Conservation (phyloP, 768 basidiomycete species). For the Phaeolepiota aurea region DNA sequence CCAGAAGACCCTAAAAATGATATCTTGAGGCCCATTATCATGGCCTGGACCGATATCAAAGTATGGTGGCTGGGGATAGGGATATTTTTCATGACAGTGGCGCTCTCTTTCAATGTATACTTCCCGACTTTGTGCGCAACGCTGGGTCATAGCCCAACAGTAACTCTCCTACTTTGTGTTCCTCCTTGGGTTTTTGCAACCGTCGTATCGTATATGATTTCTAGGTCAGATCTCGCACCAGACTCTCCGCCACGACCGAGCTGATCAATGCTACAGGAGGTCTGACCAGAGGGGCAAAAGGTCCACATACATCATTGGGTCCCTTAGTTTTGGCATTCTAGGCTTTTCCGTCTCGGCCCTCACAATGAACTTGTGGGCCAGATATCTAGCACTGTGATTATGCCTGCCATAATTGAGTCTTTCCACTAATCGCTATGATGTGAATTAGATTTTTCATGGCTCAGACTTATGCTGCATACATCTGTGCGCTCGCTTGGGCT, state of each 20-base stretch:
- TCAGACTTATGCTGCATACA: slow-evolving; percentile 64
- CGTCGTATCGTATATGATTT: slow-evolving; percentile 41
- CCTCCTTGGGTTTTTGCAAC: slow-evolving; percentile 63
- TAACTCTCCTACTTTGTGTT: slow-evolving; percentile 49
- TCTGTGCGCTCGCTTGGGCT: slow-evolving; percentile 52
- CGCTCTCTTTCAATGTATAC: slow-evolving; percentile 64
- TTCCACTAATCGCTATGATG: neutral
- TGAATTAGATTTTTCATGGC: slow-evolving; percentile 61
- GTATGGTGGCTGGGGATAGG: slow-evolving; percentile 52
- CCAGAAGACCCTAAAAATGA: slow-evolving; percentile 9
- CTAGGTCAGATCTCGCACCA: slow-evolving; percentile 24
- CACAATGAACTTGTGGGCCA: slow-evolving; percentile 51
- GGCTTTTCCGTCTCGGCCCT: slow-evolving; percentile 61
- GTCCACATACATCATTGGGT: slow-evolving; percentile 52
- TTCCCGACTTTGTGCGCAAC: slow-evolving; percentile 69
- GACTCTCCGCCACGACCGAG: too few relatives aligned
- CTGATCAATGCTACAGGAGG: slow-evolving; percentile 30
- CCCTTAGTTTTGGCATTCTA: slow-evolving; percentile 51
- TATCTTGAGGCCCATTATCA: slow-evolving; percentile 33
- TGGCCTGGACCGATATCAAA: slow-evolving; percentile 64
- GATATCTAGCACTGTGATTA: slow-evolving; percentile 64
- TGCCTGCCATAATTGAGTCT: slow-evolving; percentile 11
- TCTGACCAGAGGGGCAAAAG: slow-evolving; percentile 68
- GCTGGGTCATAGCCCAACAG: slow-evolving; percentile 54
- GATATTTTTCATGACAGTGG: slow-evolving; percentile 33